A percentile compares a stretch with the other conserved stretches of the same genome.
Conservation (phyloP, 2,329 filamentous ascomycete species). For the Xylaria sp. region DNA sequence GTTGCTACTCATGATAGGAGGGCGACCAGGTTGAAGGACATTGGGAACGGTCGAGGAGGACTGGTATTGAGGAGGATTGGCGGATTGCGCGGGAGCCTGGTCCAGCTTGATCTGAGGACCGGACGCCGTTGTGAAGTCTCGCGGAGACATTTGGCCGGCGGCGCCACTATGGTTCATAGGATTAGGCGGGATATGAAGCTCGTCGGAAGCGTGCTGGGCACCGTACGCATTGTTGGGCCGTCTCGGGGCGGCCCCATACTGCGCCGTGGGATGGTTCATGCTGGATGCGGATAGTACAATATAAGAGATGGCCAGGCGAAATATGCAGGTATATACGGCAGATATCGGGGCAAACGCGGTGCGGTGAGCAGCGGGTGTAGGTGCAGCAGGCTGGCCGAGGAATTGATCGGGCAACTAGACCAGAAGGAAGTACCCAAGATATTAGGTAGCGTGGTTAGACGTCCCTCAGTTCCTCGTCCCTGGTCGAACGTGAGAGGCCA, state of each 20-base stretch:
- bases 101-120: slow-evolving; percentile 64
- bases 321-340: not conserved
- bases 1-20: slow-evolving; percentile 54
- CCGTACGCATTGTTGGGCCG: slow-evolving; percentile 52
- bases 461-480: not conserved
- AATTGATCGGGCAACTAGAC: not conserved
- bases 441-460: not conserved
- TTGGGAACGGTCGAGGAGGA: slow-evolving; percentile 64
- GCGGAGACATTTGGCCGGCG: slow-evolving; percentile 55
- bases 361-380: not conserved
- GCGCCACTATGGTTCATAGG: slow-evolving; percentile 52
- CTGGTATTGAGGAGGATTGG: slow-evolving; percentile 53
- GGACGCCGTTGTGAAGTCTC: slow-evolving; percentile 55
- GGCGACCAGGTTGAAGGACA: slow-evolving; percentile 66
- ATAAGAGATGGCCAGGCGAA: not conserved
- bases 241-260: slow-evolving; percentile 51
- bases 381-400: not conserved
- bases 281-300: slow-evolving; percentile 27
- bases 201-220: slow-evolving; percentile 56
- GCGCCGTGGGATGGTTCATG: slow-evolving; percentile 53
- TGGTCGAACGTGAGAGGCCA: not conserved
- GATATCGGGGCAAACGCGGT: not conserved
- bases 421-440: not conserved
- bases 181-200: slow-evolving; percentile 63
- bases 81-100: slow-evolving; percentile 51